Base-by-base conservation (phyloP, 345 rosid species). In the Euphorbia peplus region DNA sequence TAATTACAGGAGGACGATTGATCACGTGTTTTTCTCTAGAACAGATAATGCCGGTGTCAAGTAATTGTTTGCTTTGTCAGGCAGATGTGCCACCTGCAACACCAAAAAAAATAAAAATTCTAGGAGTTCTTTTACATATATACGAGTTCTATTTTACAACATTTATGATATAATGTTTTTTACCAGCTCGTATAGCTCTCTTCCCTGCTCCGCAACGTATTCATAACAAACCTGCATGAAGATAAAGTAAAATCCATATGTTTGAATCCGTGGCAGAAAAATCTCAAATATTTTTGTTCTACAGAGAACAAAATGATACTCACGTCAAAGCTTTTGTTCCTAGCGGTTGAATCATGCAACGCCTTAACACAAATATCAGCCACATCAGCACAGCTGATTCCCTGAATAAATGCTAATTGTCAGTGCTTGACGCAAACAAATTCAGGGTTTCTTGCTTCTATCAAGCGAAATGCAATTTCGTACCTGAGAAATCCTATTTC, bases 51-150 rank as follows among this genome's bases (percentile, higher is more conserved):
- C 98, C 11, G 97, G 97, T 19, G 98, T 87, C 82, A 93, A 80
- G 81, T 93, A 93, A 81, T 91, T 93, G 72, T 93, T 93, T 25
- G 98, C 98, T 82, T 93, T 93, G 78, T 89, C 97, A 0, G 98
- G 98, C 74, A 91, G 76, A 83, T 93, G 99, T 29, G 99, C 97
- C 64, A 93, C 96, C 97, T 91, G 80, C 69, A 75, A 15, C 18
- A 44, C 50, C 11, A 13, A 13, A 42, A 7, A 42, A 42, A 42
- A 42, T n/a, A n/a, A n/a, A n/a, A n/a, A n/a, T n/a, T n/a, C n/a
- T n/a, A n/a, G n/a, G n/a, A n/a, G n/a, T n/a, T n/a, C 47, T 1
- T 13, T 42, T 42, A 42, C 37, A 29, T 1, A 16, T 3, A 22
- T 8, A 9, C 26, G 22, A 62, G 52, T 39, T 11, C 24, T 9